These are phyloP conservation scores for Cladosporium sp. DNA, from an alignment of 2,329 filamentous ascomycete species.

Conservation along the genomic window DNA sequence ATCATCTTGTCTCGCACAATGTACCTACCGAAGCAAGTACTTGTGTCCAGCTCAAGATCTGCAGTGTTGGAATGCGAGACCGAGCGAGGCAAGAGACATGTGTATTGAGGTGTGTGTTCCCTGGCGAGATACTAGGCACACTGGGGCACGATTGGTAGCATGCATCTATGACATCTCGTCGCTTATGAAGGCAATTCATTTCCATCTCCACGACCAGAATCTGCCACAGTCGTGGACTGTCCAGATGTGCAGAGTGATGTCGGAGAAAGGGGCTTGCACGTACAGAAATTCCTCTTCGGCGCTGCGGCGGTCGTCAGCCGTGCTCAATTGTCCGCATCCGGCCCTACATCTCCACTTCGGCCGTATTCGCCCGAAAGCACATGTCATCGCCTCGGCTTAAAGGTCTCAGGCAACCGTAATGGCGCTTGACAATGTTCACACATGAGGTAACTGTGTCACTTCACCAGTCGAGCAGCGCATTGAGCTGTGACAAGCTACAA, in stretches of 20 bases:
- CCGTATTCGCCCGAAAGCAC: conserved; percentile 5
- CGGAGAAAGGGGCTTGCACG: no score
- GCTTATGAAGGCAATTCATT: no score
- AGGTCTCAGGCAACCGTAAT: conserved; percentile 2
- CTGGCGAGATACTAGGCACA: no score
- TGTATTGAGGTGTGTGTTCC: background rate
- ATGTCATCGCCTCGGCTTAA: conserved; percentile 9
- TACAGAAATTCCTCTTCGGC: background rate
- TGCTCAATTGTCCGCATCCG: background rate
- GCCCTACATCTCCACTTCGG: background rate
- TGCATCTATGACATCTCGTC: no score
- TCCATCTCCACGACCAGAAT: background rate
- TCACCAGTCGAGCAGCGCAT: no score
- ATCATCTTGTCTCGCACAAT: conserved; percentile 12
- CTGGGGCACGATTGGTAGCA: no score
- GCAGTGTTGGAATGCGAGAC: conserved; percentile 8
- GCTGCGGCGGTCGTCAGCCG: background rate
- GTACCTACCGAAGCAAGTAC: background rate
- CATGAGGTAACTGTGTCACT: background rate
- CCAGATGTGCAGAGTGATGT: no score
- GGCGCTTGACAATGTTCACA: background rate
- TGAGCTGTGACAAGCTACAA: background rate
- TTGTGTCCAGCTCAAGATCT: conserved; percentile 14
- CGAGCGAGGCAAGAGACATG: conserved; percentile 13
- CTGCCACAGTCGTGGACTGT: background rate